These are phyloP conservation scores for Auricularia auricula-judae DNA, from an alignment of 768 basidiomycete genomes.

Conservation along the genomic window DNA sequence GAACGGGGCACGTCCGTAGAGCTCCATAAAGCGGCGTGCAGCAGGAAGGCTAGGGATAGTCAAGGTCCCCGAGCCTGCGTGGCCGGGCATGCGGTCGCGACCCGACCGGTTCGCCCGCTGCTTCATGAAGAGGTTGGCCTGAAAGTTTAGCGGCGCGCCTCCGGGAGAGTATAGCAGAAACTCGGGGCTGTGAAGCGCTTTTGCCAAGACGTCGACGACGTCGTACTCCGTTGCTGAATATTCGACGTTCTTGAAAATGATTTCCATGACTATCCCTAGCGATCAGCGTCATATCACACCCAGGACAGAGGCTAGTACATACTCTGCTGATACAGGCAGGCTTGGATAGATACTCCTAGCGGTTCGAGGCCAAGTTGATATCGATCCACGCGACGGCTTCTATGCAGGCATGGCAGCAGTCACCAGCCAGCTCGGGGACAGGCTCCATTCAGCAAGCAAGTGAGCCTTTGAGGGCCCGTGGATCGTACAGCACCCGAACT, in stretches of 20 bases:
- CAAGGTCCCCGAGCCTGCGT: neutral
- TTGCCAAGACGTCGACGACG: slow-evolving; percentile 26
- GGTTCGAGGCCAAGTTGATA: too few species aligned
- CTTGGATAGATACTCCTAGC: too few species aligned
- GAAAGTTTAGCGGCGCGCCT: neutral
- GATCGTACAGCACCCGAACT: too few species aligned
- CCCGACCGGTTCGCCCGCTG: neutral
- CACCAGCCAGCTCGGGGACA: too few species aligned
- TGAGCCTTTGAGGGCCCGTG: too few species aligned
- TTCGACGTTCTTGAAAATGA: slow-evolving; percentile 20
- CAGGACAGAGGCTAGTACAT: too few species aligned
- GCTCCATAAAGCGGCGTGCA: neutral
- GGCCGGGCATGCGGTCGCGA: neutral
- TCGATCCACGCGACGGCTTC: too few species aligned
- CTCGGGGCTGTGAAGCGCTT: slow-evolving; percentile 32
- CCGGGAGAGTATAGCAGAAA: neutral
- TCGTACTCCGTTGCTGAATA: slow-evolving; percentile 9
- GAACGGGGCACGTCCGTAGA: neutral
- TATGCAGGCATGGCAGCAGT: too few species aligned
- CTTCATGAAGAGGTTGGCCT: neutral
- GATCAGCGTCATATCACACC: too few species aligned
- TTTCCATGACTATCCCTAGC: slow-evolving; percentile 18
- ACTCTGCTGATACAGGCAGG: too few species aligned
- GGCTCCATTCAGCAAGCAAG: too few species aligned
- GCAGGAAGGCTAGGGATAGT: neutral